phyloP scores from a whole-genome alignment of 257 asterid species.

The Prunella vulgaris region DNA sequence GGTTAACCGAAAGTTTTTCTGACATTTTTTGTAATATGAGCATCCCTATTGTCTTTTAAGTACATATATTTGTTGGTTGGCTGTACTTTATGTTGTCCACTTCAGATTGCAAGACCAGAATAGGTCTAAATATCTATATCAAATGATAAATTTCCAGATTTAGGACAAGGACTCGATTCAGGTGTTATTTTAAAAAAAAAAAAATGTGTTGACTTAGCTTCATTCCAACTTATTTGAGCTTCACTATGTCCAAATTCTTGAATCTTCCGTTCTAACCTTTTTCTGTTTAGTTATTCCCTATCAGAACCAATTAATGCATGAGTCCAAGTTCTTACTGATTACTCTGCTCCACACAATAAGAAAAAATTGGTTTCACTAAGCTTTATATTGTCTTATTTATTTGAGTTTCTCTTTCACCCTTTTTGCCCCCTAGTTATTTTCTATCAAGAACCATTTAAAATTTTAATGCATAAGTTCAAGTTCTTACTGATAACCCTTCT shows the following conservation, averaged over 20 bases:
- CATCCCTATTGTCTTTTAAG: background rate
- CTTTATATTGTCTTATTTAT: too few species aligned
- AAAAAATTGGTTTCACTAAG: too few species aligned
- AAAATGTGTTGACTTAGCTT: too few species aligned
- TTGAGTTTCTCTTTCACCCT: too few species aligned
- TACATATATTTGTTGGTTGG: conserved; percentile 4
- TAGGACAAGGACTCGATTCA: background rate
- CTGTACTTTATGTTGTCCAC: background rate
- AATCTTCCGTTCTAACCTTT: too few species aligned
- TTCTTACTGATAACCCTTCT: background rate
- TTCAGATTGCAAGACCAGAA: background rate
- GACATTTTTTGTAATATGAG: background rate
- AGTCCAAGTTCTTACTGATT: background rate
- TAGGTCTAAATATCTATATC: background rate
- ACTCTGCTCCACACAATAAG: background rate
- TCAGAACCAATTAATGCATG: background rate
- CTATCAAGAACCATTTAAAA: background rate
- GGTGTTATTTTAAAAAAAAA: background rate
- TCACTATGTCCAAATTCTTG: too few species aligned
- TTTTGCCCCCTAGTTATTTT: background rate
- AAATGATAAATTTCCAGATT: background rate
- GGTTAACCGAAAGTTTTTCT: background rate
- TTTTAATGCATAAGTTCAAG: background rate
- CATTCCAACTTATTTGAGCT: too few species aligned
- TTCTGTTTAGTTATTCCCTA: background rate